Base-by-base conservation (phyloP, 2,329 filamentous ascomycete genomes). In the Chaetomiaceae sp. region DNA sequence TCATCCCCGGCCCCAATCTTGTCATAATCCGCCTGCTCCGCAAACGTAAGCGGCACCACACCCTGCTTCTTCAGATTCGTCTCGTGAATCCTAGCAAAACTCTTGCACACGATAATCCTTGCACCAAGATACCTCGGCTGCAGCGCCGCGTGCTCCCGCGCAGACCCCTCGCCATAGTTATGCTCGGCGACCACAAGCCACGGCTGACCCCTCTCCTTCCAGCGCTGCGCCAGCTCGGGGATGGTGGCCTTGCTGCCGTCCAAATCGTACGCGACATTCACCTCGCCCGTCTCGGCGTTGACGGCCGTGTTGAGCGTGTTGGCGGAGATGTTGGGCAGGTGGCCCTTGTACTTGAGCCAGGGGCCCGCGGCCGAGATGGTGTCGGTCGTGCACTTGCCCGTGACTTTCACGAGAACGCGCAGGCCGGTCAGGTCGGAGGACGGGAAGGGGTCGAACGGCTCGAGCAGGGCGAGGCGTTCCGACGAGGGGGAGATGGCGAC, bases 331-430 rank as follows among this genome's bases (percentile, higher is more conserved):
- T 99, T 99, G 70, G 94, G 90, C 59, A 99, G 83, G 72, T 99
- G 94, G 59, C 94, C 94, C 79, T 97, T 97, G 83, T 97, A 99
- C 75, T 97, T 97, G 63, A 99, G 83, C 91, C 91, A 96, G 58
- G 91, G 91, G 59, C 91, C 91, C 63, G 91, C 91, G 87, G 95
- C 94, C 59, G 91, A 97, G 72, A 99, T 99, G 64, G 94, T 97
- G 73, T 99, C 94, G 39, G 94, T 99, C 53, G 94, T 99, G 79
- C 94, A 99, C 75, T 99, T 96, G 60, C 94, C 94, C 59, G 91
- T 88, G 60, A 97, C 88, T 75, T 97, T 97, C 78, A 95, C 92
- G 15, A 99, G 85, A 17, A 99, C 91, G 47, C 85, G 85, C 44
- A 99, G 82, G 25, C 82, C 84, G 38, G 79, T 75, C 27, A 97